A percentile compares a stretch with the other conserved stretches of the same genome.
phyloP scores from a whole-genome alignment of 345 rosid species.

The Psidium friedrichsthalianum region DNA sequence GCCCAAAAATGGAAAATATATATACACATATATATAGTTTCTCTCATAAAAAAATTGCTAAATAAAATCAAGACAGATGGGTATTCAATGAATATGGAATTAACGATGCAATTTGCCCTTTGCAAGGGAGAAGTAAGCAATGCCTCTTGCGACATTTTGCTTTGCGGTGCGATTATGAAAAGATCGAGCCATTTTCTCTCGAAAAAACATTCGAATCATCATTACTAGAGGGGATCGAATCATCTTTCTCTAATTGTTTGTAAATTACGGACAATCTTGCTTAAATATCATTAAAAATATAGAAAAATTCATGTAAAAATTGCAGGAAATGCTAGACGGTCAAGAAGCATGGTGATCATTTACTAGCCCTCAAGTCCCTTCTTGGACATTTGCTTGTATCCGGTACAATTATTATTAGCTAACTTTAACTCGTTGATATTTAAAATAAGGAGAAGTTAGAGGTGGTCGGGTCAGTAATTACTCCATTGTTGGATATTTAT shows the following conservation, averaged over 20 bases:
- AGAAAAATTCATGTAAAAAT: neutral
- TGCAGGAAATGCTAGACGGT: neutral
- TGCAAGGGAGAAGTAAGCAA: neutral
- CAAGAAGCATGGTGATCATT: neutral
- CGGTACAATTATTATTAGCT: neutral
- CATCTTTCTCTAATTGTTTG: neutral
- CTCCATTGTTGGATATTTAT: neutral
- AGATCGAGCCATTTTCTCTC: neutral
- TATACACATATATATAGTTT: neutral
- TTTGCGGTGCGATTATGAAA: neutral
- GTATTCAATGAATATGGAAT: neutral
- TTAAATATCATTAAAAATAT: neutral
- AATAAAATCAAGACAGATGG: neutral
- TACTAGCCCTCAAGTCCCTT: neutral
- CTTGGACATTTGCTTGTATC: neutral
- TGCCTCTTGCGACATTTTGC: neutral
- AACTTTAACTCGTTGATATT: neutral
- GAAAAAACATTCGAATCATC: neutral
- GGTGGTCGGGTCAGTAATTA: neutral
- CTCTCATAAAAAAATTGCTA: neutral
- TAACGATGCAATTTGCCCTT: neutral
- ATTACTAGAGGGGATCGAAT: neutral
- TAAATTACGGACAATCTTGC: neutral
- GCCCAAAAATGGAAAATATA: neutral
- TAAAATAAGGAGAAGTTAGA: neutral